phyloP scores from a whole-genome alignment of 2,329 filamentous ascomycete genomes.

The Pyrenophora seminiperda region DNA sequence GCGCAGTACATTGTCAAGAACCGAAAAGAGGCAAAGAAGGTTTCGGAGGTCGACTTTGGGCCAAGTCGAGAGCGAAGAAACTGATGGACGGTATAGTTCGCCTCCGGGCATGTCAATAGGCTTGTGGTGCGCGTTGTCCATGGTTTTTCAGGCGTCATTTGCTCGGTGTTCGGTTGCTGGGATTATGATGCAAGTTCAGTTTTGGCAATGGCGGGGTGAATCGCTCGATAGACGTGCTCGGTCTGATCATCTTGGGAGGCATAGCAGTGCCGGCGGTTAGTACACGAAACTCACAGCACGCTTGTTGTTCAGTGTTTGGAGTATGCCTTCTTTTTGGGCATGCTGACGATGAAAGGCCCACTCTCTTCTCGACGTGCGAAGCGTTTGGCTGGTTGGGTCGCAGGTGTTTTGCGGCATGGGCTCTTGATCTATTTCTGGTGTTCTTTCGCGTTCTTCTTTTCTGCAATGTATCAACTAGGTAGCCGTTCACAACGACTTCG shows the following conservation, averaged over 20 bases:
- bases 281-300: conserved; percentile 42
- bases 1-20: conserved; percentile 88
- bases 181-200: conserved; percentile 28
- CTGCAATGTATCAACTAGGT: conserved; percentile 44
- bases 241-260: conserved; percentile 29
- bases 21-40: conserved; percentile 71
- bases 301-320: conserved; percentile 39
- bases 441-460: conserved; percentile 26
- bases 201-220: conserved; percentile 29
- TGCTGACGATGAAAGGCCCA: conserved; percentile 19
- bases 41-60: conserved; percentile 47
- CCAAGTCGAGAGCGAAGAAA: conserved; percentile 39
- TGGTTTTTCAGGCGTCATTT: conserved; percentile 42
- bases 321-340: conserved; percentile 21
- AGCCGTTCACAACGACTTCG: conserved; percentile 34
- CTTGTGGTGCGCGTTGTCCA: conserved; percentile 31
- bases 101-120: conserved; percentile 36
- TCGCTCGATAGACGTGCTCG: conserved; percentile 27
- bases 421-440: conserved; percentile 21
- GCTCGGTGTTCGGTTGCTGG: conserved; percentile 43
- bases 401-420: conserved; percentile 26
- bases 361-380: conserved; percentile 31
- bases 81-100: conserved; percentile 19
- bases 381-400: conserved; percentile 25
- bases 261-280: conserved; percentile 31